Evolutionary conservation across 768 basidiomycete species (phyloP), one percentile per base, ranked within the genome.

Genomic region (Hypholoma fasciculare): DNA sequence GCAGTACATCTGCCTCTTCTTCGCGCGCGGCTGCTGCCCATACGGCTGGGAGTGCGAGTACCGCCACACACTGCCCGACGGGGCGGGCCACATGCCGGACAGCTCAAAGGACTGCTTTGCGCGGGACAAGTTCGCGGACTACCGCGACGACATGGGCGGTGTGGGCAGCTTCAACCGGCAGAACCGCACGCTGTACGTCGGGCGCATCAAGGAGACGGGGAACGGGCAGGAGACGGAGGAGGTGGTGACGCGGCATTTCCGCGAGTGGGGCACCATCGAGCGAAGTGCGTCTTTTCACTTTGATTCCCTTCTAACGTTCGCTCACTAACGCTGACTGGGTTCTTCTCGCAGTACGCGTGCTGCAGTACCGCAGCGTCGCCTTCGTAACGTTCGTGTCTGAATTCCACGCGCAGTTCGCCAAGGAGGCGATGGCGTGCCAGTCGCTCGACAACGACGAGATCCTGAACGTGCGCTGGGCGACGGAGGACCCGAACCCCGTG

Each of bases 91-190:
- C 9, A 76, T 96, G 11, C 92, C 96, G 1, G 96, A 98, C 74
- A 88, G 87, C 44, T 93, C 95, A 7, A 92, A 96, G 71, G 97
- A 99, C 72, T 96, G 94, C 70, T 99, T 99, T 69, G 94, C 93
- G 0, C 80, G 97, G 47, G 95, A 97, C 77, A 98, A 98, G 75
- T 97, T 98, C 72, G 78, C 95, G 0, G 95, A 97, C 73, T 99
- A 99, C 73, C 80, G 96, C 59, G 97, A 99, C 70, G 97, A 99
- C 71, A 98, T 99, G 97, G 97, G 97, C 65, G 97, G 97, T 74
- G 96, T 98, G 30, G 97, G 97, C 12, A 94, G 92, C 59, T 98
- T 98, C 76, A 91, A 90, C 66, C 77, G 96, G 39, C 90, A 94
- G 72, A 99, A 99, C 71, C 78, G 96, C 58, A 98, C 97, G 39